Base-by-base conservation (phyloP, 352 stramenopile genomes). In the Ophiocytium majus region DNA sequence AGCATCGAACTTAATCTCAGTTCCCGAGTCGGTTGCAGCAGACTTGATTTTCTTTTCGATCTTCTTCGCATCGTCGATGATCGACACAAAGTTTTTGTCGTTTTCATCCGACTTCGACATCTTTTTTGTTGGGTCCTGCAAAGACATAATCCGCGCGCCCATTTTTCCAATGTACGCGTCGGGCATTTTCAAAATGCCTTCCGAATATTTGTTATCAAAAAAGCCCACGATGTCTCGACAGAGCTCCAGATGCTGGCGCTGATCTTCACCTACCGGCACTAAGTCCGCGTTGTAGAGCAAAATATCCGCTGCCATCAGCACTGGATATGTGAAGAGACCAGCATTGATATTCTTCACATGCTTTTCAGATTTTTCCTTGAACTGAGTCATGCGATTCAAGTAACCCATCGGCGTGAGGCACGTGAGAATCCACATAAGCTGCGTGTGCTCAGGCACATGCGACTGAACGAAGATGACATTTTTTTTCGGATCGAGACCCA, bases 371-470 rank as follows among this genome's bases (percentile, higher is more conserved):
- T 99, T 99, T 83, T 99, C 95, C 91, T 99, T 99, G 92, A 98
- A 99, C 92, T 99, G 97, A 82, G 98, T 99, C 97, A 99, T 99
- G 83, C 97, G 94, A 86, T 99, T 94, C 50, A 99, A 90, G 94
- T 96, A 98, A 64, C 95, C 96, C 86, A 99, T 96, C 10, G 97
- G 97, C 71, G 96, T 98, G 74, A 98, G 93, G 90, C 96, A 99
- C 82, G 94, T 97, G 74, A 99, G 90, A 31, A 98, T 90, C 97
- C 97, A 99, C 78, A 94, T 91, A 31, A 99, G 92, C 88, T 99
- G 96, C 1, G 96, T 90, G 91, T 99, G 97, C 23, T 90, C 91
- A 0, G 89, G 82, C 19, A 97, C 93, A 83, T 96, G 93, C 33
- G 92, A 95, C 88, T 96, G 93, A 71, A 71, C 92, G 83, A 97